Percentiles rank a stretch among this genome's conserved stretches.
Evolutionary conservation across 108 stramenopile genomes (phyloP).

Genomic region (Discostella stelligeroides): DNA sequence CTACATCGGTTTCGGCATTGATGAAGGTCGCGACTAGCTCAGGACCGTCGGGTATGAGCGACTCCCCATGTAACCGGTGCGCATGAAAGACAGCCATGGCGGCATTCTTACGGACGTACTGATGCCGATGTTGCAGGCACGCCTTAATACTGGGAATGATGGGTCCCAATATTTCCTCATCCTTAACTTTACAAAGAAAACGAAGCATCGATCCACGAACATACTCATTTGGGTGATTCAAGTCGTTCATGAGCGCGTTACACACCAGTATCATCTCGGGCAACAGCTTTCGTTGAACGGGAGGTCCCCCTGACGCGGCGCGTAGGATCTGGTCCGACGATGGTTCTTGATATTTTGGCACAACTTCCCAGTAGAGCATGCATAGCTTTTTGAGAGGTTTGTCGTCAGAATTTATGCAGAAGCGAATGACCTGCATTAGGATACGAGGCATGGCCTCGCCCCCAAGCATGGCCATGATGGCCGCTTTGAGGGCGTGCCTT

Average conservation of each 20-base stretch:
- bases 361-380: conserved; percentile 99
- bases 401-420: conserved; percentile 98
- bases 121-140: conserved; percentile 95
- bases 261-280: conserved; percentile 99
- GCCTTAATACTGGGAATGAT: conserved; percentile 94
- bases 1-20: conserved; percentile 86
- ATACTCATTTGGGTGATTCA: conserved; percentile 99
- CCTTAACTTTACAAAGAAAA: conserved; percentile 98
- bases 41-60: conserved; percentile 95
- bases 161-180: conserved; percentile 97
- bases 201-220: conserved; percentile 98
- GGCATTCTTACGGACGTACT: conserved; percentile 98
- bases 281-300: conserved; percentile 88
- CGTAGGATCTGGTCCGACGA: conserved; percentile 75
- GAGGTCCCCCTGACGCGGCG: conserved; percentile 70
- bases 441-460: conserved; percentile 97
- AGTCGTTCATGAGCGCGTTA: conserved; percentile 98
- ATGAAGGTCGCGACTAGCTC: conserved; percentile 94
- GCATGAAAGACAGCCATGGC: conserved; percentile 94
- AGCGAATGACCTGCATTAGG: conserved; percentile 98
- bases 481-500: conserved; percentile 93
- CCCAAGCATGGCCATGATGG: conserved; percentile 97
- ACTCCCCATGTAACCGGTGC: conserved; percentile 87
- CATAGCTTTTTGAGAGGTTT: conserved; percentile 98
- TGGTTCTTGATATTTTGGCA: conserved; percentile 93